Evolutionary conservation across 2,329 filamentous ascomycete species (phyloP), one percentile per base, ranked within the genome.

Genomic region (Coleophoma eucalyptorum): DNA sequence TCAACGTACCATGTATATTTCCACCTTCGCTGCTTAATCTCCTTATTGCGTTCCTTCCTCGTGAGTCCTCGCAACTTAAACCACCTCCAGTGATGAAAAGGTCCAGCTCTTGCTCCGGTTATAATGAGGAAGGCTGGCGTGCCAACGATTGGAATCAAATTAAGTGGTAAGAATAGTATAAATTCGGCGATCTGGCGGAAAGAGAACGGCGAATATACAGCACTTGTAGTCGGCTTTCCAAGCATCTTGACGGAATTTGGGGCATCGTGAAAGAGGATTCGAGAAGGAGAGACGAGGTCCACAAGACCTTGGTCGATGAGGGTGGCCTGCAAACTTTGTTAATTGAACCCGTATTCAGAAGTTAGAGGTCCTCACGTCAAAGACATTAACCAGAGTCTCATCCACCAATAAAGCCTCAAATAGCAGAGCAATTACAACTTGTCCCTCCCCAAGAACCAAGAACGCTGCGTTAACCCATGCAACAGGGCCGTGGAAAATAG

Each of bases 381-480:
- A 97, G 4, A 90, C 81, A 66, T 92, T 86, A 7, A 92, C 88
- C 5, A 87, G 76, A 15, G 82, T 85, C 66, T 91, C 87, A 59
- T 92, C 88, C 2, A 91, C 87, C 55, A 91, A 89, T 67, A 91
- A 89, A 0, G 87, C 88, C 65, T 92, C 88, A 55, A 92, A 92
- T 1, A 92, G 71, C 12, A 66, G 42, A 2, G 63, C 61, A 46
- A 65, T 59, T 16, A 62, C 18, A 1, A 65, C 53, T 35, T 63
- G 58, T 13, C 65, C 87, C 61, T 91, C 86, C 42, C 90, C 89
- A n/a, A 99, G 77, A 0, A 96, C 89, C 43, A 97, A 75, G 55
- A 97, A 86, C 0, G 89, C 84, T 3, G 88, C 91, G 61, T 90
- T 97, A 51, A 96, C 71, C 89, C 90, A 96, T n/a, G 94, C 94